phyloP scores from a whole-genome alignment of 306 rosid species.

The Vigna nakashimae region DNA sequence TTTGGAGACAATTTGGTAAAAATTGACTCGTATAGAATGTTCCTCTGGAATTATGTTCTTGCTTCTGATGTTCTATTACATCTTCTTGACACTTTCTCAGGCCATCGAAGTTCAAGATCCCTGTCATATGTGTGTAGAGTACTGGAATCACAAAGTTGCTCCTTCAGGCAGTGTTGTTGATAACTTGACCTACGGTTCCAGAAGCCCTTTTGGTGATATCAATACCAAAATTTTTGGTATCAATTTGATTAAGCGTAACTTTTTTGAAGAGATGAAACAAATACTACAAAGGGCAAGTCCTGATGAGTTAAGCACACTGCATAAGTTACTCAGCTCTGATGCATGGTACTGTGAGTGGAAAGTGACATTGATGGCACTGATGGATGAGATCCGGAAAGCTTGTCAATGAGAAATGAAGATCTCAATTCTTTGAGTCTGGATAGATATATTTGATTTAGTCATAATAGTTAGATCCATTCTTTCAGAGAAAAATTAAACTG shows the following conservation, averaged over 20 bases:
- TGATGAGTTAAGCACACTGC: constrained; percentile 63
- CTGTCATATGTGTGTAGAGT: constrained; percentile 68
- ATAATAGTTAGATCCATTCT: constrained; percentile 61
- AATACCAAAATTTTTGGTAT: constrained; percentile 57
- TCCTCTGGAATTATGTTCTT: constrained; percentile 20
- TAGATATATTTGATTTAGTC: constrained; percentile 50
- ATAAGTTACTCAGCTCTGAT: constrained; percentile 56
- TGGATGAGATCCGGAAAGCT: constrained; percentile 60
- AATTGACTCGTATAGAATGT: constrained; percentile 13
- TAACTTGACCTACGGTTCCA: constrained; percentile 41
- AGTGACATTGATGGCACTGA: constrained; percentile 52
- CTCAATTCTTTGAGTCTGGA: constrained; percentile 56
- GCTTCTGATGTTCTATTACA: constrained; percentile 30
- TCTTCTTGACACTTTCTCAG: constrained; percentile 53
- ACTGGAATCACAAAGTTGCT: constrained; percentile 68
- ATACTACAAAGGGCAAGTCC: constrained; percentile 59
- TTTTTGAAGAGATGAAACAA: constrained; percentile 51
- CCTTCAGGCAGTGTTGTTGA: constrained; percentile 38
- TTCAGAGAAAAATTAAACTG: constrained; percentile 47
- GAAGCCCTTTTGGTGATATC: constrained; percentile 43
- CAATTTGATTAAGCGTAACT: constrained; percentile 48
- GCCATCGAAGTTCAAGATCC: constrained; percentile 84
- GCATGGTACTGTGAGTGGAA: constrained; percentile 52
- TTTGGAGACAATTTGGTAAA: constrained; percentile 26
- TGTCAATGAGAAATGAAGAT: constrained; percentile 58